Evolutionary conservation across 139 green algal genomes (phyloP).

Genomic region (Closterium sp.): DNA sequence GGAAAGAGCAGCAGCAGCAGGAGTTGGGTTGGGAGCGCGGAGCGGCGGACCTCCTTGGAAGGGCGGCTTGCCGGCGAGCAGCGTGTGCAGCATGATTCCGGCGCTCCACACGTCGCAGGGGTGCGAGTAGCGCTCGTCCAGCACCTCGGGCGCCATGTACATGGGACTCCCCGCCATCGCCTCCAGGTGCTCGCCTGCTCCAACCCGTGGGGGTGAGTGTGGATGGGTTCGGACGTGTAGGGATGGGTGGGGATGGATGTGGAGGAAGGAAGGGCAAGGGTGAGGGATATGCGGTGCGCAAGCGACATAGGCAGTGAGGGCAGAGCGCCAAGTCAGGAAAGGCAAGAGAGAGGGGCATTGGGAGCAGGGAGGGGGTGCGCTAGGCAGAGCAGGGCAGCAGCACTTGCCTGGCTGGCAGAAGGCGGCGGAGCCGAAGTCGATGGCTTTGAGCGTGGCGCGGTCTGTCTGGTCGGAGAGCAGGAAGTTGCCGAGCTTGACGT

Average conservation of each 20-base stretch:
- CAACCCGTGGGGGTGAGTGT: too few relatives aligned
- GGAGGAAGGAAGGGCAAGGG: too few relatives aligned
- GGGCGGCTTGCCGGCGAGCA: not conserved
- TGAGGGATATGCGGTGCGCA: too few relatives aligned
- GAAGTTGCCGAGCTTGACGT: slow-evolving; percentile 40
- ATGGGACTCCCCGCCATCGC: not conserved
- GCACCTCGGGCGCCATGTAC: slow-evolving; percentile 3
- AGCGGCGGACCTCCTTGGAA: slow-evolving; percentile 1
- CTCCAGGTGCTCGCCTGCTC: not conserved
- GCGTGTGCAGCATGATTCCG: slow-evolving; percentile 2
- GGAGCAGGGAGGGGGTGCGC: too few relatives aligned
- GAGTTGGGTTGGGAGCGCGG: too few relatives aligned
- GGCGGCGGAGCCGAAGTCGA: slow-evolving; percentile 40
- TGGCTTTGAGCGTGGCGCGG: slow-evolving; percentile 25
- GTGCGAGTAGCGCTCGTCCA: not conserved
- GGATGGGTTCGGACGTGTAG: too few relatives aligned
- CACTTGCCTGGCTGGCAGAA: not conserved
- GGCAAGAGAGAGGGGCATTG: too few relatives aligned
- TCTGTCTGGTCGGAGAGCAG: slow-evolving; percentile 14
- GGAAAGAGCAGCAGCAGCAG: not conserved
- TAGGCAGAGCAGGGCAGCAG: too few relatives aligned
- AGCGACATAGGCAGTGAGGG: too few relatives aligned
- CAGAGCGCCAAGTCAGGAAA: too few relatives aligned
- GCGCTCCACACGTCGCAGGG: not conserved
- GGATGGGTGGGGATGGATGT: too few relatives aligned